A percentile compares a stretch with the other conserved stretches of the same genome.
phyloP scores from a whole-genome alignment of 805 yeast species.

The Candida vartiovaarae region DNA sequence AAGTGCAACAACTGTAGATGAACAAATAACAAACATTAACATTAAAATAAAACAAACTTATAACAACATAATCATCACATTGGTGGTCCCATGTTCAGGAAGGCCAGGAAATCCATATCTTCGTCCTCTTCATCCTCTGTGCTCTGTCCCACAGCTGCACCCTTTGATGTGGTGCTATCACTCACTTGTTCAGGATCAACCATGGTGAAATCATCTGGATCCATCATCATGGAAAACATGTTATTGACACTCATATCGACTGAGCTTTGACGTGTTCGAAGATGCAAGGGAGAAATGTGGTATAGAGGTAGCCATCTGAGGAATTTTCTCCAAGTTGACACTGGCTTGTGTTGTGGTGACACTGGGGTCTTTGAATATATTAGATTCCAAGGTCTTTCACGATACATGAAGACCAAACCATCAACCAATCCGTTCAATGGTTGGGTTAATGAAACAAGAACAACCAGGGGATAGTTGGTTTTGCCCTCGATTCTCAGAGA shows the following conservation, averaged over 20 bases:
- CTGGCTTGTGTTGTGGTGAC: conserved; percentile 20
- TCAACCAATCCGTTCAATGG: conserved; percentile 79
- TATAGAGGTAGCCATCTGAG: conserved; percentile 39
- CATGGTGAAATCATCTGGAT: conserved; percentile 11
- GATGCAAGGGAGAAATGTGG: conserved; percentile 30
- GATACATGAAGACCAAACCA: conserved; percentile 60
- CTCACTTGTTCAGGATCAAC: neutral
- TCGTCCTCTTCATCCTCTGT: conserved; percentile 7
- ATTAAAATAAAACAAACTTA: neutral
- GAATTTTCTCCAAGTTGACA: conserved; percentile 32
- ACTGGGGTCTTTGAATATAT: conserved; percentile 24
- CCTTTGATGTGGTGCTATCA: neutral
- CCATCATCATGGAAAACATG: neutral
- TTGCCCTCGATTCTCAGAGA: conserved; percentile 44
- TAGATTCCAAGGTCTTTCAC: conserved; percentile 76
- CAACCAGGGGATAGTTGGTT: conserved; percentile 55
- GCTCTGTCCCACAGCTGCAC: conserved; percentile 2
- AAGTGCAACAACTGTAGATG: neutral
- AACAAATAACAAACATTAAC: neutral
- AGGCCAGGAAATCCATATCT: conserved; percentile 42
- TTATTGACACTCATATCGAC: neutral
- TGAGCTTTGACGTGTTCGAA: neutral
- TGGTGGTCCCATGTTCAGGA: conserved; percentile 36
- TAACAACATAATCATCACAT: neutral
- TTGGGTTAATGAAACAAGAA: conserved; percentile 67